Evolutionary conservation across 2,329 filamentous ascomycete genomes (phyloP).

Genomic region (Knufia fluminis): DNA sequence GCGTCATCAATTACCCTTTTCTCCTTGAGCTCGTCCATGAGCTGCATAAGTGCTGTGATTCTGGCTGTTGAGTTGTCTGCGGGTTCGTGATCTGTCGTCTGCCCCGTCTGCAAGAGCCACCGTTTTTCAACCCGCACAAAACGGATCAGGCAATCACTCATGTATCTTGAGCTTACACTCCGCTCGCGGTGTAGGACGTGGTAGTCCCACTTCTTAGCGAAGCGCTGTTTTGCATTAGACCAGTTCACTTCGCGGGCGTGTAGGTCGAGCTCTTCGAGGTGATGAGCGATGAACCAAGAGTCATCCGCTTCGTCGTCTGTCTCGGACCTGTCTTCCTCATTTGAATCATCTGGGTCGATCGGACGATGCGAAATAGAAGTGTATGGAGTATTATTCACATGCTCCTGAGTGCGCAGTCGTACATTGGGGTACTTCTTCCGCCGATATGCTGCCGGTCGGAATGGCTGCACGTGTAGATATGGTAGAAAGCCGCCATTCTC

Average conservation of each 20-base stretch:
- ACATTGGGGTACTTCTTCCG: constrained; percentile 16
- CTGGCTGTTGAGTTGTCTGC: constrained; percentile 13
- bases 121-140: constrained; percentile 19
- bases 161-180: constrained; percentile 17
- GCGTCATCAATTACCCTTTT: constrained; percentile 14
- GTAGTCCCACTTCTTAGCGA: constrained; percentile 19
- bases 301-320: constrained; percentile 23
- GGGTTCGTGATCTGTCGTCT: not conserved
- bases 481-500: constrained; percentile 11
- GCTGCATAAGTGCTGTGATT: constrained; percentile 12
- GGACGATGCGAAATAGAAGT: constrained; percentile 20
- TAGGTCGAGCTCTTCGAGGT: constrained; percentile 20
- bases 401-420: constrained; percentile 8
- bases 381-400: constrained; percentile 11
- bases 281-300: constrained; percentile 17
- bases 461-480: constrained; percentile 15
- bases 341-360: constrained; percentile 16
- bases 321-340: constrained; percentile 13
- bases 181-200: constrained; percentile 21
- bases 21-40: constrained; percentile 16
- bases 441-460: constrained; percentile 10
- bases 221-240: constrained; percentile 14
- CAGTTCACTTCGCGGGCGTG: constrained; percentile 13
- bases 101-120: constrained; percentile 9
- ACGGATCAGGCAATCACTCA: constrained; percentile 22